phyloP scores from a whole-genome alignment of 352 stramenopile genomes.

The Pythium pyrilobum region DNA sequence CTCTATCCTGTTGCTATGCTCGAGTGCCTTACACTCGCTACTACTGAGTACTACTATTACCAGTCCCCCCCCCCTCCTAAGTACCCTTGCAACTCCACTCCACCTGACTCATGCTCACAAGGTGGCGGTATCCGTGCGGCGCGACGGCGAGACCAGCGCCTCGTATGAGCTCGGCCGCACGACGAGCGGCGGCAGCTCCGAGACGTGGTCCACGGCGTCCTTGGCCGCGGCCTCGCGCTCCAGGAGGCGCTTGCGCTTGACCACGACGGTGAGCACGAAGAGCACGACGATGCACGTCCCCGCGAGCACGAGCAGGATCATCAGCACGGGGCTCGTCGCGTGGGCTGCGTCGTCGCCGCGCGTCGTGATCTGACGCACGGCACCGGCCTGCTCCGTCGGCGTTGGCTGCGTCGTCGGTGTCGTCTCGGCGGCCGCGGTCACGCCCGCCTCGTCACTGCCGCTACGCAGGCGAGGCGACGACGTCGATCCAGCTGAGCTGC shows the following conservation, averaged over 20 bases:
- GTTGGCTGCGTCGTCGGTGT: neutral
- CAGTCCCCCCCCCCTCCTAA: neutral
- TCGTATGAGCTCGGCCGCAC: constrained; percentile 22
- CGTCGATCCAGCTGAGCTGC: neutral
- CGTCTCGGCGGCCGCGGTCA: neutral
- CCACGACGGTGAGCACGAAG: constrained; percentile 18
- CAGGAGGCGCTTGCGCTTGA: constrained; percentile 21
- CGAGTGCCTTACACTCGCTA: too few relatives aligned
- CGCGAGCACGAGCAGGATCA: constrained; percentile 22
- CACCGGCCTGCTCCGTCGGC: neutral
- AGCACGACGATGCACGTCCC: constrained; percentile 21
- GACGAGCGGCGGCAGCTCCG: constrained; percentile 14
- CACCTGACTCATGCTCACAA: neutral
- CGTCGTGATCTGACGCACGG: constrained; percentile 11
- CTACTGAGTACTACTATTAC: neutral
- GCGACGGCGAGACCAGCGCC: constrained; percentile 19
- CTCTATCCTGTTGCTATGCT: neutral
- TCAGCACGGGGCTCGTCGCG: constrained; percentile 23
- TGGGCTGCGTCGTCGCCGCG: neutral
- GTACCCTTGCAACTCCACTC: neutral
- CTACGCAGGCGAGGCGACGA: neutral
- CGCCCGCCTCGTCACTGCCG: neutral
- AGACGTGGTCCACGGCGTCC: constrained; percentile 13
- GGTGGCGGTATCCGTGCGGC: constrained; percentile 14
- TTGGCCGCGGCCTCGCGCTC: constrained; percentile 15